Conservation (phyloP, 495 filamentous ascomycete species). For the Penicillium soppii region DNA sequence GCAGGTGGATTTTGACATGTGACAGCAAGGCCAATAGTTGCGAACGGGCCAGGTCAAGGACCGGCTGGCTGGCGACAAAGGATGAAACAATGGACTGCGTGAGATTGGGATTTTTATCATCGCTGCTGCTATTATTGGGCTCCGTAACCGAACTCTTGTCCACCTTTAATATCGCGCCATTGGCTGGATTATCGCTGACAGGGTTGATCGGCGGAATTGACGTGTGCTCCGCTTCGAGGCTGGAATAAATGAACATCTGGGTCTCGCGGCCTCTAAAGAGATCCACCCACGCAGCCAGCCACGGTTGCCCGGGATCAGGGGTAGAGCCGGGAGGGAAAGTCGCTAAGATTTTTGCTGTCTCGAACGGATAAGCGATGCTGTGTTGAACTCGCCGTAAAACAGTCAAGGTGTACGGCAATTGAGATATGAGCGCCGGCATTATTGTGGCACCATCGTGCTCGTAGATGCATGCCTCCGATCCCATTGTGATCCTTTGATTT, state of each 20-base stretch:
- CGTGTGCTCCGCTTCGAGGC: conserved; percentile 44
- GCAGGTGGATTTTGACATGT: conserved; percentile 23
- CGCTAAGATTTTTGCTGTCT: conserved; percentile 44
- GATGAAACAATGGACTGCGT: conserved; percentile 10
- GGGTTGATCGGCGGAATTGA: conserved; percentile 19
- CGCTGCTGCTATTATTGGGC: not conserved
- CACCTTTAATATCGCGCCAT: conserved; percentile 1
- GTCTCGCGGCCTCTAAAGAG: conserved; percentile 57
- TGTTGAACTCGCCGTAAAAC: conserved; percentile 60
- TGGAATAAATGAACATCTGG: conserved; percentile 59
- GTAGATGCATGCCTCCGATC: conserved; percentile 20
- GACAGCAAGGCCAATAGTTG: conserved; percentile 32
- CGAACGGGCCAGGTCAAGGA: conserved; percentile 16
- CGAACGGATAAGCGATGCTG: conserved; percentile 33
- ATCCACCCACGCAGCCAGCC: conserved; percentile 58
- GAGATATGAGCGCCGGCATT: conserved; percentile 41
- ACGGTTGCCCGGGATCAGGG: conserved; percentile 26
- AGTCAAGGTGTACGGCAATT: conserved; percentile 56
- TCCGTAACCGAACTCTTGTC: not conserved
- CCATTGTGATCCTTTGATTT: not conserved
- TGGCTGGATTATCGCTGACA: conserved; percentile 5
- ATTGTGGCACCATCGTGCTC: conserved; percentile 41
- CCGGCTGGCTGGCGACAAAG: conserved; percentile 6
- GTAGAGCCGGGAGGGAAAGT: conserved; percentile 26
- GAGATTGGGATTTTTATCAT: not conserved